These are phyloP conservation scores for Monosporascus ibericus DNA, from an alignment of 2,329 filamentous ascomycete genomes.

Conservation along the genomic window DNA sequence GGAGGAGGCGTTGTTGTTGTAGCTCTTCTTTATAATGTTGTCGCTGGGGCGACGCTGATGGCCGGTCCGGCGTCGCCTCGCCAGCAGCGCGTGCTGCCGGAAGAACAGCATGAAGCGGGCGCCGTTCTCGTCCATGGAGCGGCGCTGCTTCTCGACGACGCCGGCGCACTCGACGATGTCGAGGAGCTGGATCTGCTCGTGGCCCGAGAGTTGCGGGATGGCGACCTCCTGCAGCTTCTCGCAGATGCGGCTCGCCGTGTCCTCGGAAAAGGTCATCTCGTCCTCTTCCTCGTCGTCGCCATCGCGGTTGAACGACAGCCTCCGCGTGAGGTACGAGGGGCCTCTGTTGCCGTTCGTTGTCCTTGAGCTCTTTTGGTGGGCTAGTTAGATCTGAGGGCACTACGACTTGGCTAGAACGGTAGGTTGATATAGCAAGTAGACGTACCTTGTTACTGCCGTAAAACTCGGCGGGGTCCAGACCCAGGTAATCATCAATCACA, in stretches of 20 bases:
- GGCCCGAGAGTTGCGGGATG: conserved; percentile 74
- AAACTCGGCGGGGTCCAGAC: conserved; percentile 55
- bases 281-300: conserved; percentile 64
- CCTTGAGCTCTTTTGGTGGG: background rate
- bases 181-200: conserved; percentile 79
- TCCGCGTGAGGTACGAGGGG: conserved; percentile 32
- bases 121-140: conserved; percentile 86
- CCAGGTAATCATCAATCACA: conserved; percentile 69
- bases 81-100: conserved; percentile 67
- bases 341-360: conserved; percentile 14
- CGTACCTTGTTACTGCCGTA: conserved; percentile 35
- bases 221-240: conserved; percentile 69
- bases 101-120: conserved; percentile 85
- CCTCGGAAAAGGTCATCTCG: conserved; percentile 66
- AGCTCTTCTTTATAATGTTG: too few relatives aligned
- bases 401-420: background rate
- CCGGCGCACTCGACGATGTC: conserved; percentile 82
- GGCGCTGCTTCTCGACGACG: conserved; percentile 76
- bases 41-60: too few relatives aligned
- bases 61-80: too few relatives aligned
- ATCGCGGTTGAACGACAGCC: conserved; percentile 40
- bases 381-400: too few relatives aligned
- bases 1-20: too few relatives aligned
- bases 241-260: conserved; percentile 62
- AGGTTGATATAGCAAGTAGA: conserved; percentile 1